Evolutionary conservation across 768 basidiomycete genomes (phyloP).

Genomic region (Boletus bicolor): DNA sequence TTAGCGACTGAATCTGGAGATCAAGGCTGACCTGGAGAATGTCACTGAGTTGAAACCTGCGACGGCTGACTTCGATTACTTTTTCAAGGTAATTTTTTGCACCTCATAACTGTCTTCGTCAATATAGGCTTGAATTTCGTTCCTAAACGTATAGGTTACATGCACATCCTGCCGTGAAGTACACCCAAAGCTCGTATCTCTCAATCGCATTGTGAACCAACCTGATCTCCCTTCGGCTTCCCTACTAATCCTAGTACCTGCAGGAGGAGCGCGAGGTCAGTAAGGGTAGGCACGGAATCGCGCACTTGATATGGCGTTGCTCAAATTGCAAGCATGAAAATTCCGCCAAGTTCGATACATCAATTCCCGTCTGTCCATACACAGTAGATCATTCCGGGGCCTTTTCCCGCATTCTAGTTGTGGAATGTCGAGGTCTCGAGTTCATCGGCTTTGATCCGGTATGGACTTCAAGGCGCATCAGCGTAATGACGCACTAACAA

Average conservation of each 20-base stretch:
- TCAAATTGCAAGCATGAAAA: slow-evolving; percentile 75
- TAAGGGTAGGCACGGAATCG: slow-evolving; percentile 62
- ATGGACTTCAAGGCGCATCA: slow-evolving; percentile 15
- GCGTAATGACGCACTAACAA: not conserved
- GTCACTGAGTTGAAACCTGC: slow-evolving; percentile 67
- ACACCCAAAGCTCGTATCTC: slow-evolving; percentile 66
- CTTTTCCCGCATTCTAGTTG: slow-evolving; percentile 59
- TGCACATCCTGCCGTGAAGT: slow-evolving; percentile 77
- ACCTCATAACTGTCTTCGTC: not conserved
- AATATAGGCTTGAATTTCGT: not conserved
- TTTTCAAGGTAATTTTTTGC: slow-evolving; percentile 57
- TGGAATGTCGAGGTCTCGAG: slow-evolving; percentile 88
- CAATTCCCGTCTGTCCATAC: slow-evolving; percentile 52
- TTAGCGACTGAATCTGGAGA: slow-evolving; percentile 60
- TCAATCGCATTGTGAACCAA: slow-evolving; percentile 61
- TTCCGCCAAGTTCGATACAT: slow-evolving; percentile 72
- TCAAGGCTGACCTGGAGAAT: slow-evolving; percentile 79
- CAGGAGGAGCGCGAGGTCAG: slow-evolving; percentile 69
- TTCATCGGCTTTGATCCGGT: slow-evolving; percentile 80
- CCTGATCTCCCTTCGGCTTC: not conserved
- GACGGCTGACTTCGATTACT: slow-evolving; percentile 70
- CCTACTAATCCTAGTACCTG: slow-evolving; percentile 3
- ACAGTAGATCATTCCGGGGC: slow-evolving; percentile 54
- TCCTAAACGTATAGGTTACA: slow-evolving; percentile 48
- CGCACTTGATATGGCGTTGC: slow-evolving; percentile 82